phyloP scores from a whole-genome alignment of 2,329 filamentous ascomycete species.

The Alternaria atra region DNA sequence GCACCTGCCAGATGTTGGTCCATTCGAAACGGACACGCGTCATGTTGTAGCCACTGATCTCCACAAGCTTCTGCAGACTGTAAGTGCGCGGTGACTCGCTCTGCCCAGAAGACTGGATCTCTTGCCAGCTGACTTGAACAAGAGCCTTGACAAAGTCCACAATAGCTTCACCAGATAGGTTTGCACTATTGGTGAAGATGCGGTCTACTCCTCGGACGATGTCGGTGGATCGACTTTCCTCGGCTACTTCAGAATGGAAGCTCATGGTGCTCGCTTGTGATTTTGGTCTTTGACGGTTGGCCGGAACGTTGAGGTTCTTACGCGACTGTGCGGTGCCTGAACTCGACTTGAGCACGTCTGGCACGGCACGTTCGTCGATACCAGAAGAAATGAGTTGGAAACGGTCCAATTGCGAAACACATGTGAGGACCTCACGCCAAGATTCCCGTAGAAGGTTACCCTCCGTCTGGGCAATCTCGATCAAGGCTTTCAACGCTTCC shows the following conservation, averaged over 20 bases:
- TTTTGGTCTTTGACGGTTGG: conserved; percentile 59
- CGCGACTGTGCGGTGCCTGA: conserved; percentile 68
- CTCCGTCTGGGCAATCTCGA: conserved; percentile 92
- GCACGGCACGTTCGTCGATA: conserved; percentile 89
- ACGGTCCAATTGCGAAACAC: conserved; percentile 93
- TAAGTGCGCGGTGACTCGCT: conserved; percentile 96
- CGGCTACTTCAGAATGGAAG: conserved; percentile 81
- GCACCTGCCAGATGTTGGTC: conserved; percentile 95
- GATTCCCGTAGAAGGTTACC: conserved; percentile 88
- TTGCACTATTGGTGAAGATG: conserved; percentile 96
- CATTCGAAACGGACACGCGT: conserved; percentile 97
- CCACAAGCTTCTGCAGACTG: conserved; percentile 96
- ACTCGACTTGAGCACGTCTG: conserved; percentile 82
- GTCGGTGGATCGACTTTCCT: conserved; percentile 91
- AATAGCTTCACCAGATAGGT: conserved; percentile 91
- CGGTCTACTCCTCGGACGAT: conserved; percentile 92
- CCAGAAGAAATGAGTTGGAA: conserved; percentile 94
- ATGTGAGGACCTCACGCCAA: conserved; percentile 95
- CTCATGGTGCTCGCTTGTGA: conserved; percentile 56
- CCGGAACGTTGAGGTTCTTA: conserved; percentile 71
- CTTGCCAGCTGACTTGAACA: conserved; percentile 97
- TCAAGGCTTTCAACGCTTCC: conserved; percentile 87
- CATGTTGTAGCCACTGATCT: conserved; percentile 99
- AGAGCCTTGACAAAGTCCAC: conserved; percentile 92
- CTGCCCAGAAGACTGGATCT: conserved; percentile 95